phyloP scores from a whole-genome alignment of 2,329 filamentous ascomycete genomes.

The Beauveria asiatica region DNA sequence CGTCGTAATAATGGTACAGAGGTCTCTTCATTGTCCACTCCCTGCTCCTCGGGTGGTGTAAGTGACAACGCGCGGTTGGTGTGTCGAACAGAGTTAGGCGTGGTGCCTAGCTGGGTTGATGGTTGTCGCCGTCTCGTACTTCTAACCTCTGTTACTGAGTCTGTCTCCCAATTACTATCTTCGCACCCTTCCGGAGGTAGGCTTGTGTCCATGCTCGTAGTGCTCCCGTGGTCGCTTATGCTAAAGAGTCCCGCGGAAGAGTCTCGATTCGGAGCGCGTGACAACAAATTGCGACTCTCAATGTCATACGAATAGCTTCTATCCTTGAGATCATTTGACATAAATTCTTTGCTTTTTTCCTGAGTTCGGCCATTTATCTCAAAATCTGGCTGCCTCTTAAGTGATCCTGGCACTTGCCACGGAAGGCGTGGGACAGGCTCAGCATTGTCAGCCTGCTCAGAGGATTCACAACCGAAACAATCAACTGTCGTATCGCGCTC shows the following conservation, averaged over 20 bases:
- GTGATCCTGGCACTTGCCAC: not conserved
- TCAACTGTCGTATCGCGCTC: not conserved
- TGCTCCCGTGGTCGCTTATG: not conserved
- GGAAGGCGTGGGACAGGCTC: not conserved
- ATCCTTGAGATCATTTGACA: not conserved
- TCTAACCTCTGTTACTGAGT: not conserved
- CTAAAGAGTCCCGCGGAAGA: not conserved
- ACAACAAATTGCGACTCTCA: too few species aligned
- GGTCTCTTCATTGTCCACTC: not conserved
- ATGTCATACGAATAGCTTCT: too few species aligned
- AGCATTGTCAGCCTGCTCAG: not conserved
- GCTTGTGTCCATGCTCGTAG: not conserved
- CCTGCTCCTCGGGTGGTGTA: not conserved
- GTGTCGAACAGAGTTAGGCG: not conserved
- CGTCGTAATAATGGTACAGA: too few species aligned
- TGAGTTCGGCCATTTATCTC: not conserved
- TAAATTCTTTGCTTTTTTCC: not conserved
- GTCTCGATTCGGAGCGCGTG: not conserved
- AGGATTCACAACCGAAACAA: not conserved
- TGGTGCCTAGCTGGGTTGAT: not conserved
- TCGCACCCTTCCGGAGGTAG: not conserved
- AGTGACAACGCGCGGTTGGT: not conserved
- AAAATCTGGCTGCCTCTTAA: not conserved
- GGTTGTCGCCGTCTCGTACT: not conserved
- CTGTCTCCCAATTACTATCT: not conserved